Conservation (phyloP, 2,329 filamentous ascomycete genomes). For the Fusarium decemcellulare region DNA sequence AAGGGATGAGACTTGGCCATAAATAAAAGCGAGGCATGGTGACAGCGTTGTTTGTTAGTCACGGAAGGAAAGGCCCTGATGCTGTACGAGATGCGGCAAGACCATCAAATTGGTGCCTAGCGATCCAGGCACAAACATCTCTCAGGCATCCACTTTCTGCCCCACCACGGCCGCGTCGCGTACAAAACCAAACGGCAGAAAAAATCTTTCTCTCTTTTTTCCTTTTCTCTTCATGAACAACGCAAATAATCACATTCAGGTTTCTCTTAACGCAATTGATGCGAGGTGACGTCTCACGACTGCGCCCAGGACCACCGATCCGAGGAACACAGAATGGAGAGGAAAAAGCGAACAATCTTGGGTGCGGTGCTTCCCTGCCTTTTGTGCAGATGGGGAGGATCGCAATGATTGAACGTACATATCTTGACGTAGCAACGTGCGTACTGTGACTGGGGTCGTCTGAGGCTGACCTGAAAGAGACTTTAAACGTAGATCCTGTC, state of each 20-base stretch:
- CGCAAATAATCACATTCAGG: conserved; percentile 62
- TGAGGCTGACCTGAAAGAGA: background rate
- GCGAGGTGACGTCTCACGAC: conserved; percentile 61
- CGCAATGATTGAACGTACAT: conserved; percentile 74
- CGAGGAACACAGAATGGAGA: conserved; percentile 67
- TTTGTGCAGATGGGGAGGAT: conserved; percentile 64
- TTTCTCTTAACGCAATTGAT: conserved; percentile 56
- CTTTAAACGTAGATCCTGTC: background rate
- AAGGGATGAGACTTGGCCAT: background rate
- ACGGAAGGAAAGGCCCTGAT: no score
- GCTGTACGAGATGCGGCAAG: background rate
- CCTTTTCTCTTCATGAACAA: conserved; percentile 57
- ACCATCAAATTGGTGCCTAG: conserved; percentile 21
- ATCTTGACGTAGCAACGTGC: conserved; percentile 20
- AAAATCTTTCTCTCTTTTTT: conserved; percentile 23
- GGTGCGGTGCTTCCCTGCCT: conserved; percentile 69
- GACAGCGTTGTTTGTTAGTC: no score
- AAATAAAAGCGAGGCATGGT: background rate
- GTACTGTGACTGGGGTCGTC: conserved; percentile 12
- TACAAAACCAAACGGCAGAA: conserved; percentile 37
- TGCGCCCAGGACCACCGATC: conserved; percentile 63
- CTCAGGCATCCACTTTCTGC: conserved; percentile 27
- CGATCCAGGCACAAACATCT: conserved; percentile 21
- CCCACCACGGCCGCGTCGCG: conserved; percentile 35
- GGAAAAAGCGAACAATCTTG: conserved; percentile 69